Conservation (phyloP, 805 yeast genomes). For the Sungouiella blattae region DNA sequence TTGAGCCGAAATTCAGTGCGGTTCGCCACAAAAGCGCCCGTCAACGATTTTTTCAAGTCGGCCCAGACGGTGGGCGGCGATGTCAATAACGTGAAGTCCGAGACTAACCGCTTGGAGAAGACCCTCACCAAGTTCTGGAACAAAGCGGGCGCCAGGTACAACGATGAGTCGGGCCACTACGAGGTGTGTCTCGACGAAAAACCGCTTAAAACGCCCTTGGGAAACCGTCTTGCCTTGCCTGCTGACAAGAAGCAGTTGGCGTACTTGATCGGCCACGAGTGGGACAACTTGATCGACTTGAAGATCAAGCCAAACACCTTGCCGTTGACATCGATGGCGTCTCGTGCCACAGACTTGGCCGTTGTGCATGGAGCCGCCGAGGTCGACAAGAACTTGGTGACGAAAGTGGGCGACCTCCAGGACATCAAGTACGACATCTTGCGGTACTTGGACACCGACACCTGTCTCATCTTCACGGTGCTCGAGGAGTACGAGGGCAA, state of each 20-base stretch:
- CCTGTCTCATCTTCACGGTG: conserved; percentile 84
- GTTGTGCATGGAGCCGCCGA: conserved; percentile 32
- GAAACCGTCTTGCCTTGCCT: conserved; percentile 67
- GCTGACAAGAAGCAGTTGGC: conserved; percentile 59
- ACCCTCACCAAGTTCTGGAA: conserved; percentile 81
- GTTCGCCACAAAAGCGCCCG: not conserved
- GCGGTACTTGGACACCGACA: conserved; percentile 91
- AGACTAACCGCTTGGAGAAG: conserved; percentile 66
- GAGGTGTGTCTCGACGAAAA: conserved; percentile 69
- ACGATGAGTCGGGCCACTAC: conserved; percentile 28
- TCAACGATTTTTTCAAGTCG: not conserved
- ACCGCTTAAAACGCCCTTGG: conserved; percentile 81
- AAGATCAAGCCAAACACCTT: conserved; percentile 70
- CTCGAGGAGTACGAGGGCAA: conserved; percentile 75
- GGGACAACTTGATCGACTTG: conserved; percentile 70
- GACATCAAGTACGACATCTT: conserved; percentile 59
- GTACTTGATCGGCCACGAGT: conserved; percentile 75
- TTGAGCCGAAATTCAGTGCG: too few relatives aligned
- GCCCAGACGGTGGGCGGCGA: conserved; percentile 37
- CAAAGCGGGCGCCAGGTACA: conserved; percentile 47
- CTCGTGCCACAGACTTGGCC: conserved; percentile 78
- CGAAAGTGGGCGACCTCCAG: conserved; percentile 60
- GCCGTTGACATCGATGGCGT: conserved; percentile 83
- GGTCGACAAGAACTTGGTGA: conserved; percentile 40
- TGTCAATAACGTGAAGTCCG: conserved; percentile 46